Evolutionary conservation across 768 basidiomycete species (phyloP), one percentile per base, ranked within the genome.

Genomic region (Suillus placidus): DNA sequence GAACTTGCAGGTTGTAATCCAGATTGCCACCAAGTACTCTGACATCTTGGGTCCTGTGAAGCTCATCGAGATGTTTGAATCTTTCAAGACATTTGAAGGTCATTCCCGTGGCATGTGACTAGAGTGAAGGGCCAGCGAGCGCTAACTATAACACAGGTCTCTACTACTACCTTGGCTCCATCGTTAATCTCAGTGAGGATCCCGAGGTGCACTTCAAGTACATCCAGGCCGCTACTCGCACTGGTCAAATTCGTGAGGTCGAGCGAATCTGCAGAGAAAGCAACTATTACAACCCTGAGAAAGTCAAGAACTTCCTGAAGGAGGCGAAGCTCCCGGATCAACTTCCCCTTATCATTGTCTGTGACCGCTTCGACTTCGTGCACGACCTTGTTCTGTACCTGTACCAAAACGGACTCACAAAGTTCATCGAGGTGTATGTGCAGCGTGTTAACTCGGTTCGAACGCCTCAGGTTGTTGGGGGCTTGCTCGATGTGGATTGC

Each of bases 261-360:
- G 97, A 99, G 80, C 95, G 97, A 55, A 97, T 99, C 73, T 98
- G 96, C 76, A 85, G 97, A 62, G 97, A 99, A 81, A 95, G 93
- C 78, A 98, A 99, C 80, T 84, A 83, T 80, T 99, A 99, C 85
- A 98, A 96, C 78, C 94, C 97, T 1, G 97, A 99, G 83, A 99
- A 99, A 80, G 97, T 99, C 86, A 99, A 99, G 86, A 99, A 99
- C 81, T 99, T 98, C 90, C 88, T 98, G 78, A 98, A 98, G 79
- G 97, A 99, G 75, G 96, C 97, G 73, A 96, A 97, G 73, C 89
- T 99, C 35, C 81, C 89, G 43, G 97, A 99, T 75, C 97, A 99
- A 76, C 88, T 99, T 43, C 97, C 97, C 5, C 89, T 99, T 71
- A 99, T 99, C 83, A 99, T 99, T 70, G 97, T 99, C 72, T 99